Evolutionary conservation across 169 alveolate species (phyloP).

Genomic region (Eimeria necatrix): DNA sequence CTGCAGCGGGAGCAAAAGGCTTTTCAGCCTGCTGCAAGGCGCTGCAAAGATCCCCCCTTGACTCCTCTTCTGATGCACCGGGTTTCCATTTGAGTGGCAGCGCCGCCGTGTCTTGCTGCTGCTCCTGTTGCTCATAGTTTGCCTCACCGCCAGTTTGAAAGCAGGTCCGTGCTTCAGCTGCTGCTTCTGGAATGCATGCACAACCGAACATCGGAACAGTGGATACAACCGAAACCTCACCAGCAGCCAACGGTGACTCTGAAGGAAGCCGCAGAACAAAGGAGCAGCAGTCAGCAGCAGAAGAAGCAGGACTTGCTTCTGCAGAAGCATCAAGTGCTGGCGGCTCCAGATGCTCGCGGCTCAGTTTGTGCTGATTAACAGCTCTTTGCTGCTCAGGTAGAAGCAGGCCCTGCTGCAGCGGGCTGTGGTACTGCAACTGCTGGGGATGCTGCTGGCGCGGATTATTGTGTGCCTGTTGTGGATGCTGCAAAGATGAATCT

Average conservation of each 20-base stretch:
- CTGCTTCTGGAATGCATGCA: neutral
- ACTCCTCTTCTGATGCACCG: neutral
- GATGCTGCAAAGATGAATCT: neutral
- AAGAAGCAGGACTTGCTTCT: neutral
- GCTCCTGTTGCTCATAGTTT: slow-evolving; percentile 4
- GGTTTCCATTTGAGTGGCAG: neutral
- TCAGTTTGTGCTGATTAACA: neutral
- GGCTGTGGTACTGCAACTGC: neutral
- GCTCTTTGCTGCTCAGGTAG: neutral
- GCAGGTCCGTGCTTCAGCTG: neutral
- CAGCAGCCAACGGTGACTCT: neutral
- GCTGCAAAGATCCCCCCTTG: no score
- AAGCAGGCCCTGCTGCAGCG: slow-evolving; percentile 16
- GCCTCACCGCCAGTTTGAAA: neutral
- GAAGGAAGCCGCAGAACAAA: slow-evolving; percentile 22
- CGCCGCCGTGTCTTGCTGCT: neutral
- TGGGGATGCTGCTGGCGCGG: neutral
- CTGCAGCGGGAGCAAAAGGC: neutral
- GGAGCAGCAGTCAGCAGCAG: slow-evolving; percentile 40
- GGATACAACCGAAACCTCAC: neutral
- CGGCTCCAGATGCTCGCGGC: neutral
- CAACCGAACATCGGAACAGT: neutral
- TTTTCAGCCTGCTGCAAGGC: neutral
- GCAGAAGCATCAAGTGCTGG: neutral
- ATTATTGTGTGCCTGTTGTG: neutral